Conservation (phyloP, 129 eudicot species). For the Cynara cardunculus region DNA sequence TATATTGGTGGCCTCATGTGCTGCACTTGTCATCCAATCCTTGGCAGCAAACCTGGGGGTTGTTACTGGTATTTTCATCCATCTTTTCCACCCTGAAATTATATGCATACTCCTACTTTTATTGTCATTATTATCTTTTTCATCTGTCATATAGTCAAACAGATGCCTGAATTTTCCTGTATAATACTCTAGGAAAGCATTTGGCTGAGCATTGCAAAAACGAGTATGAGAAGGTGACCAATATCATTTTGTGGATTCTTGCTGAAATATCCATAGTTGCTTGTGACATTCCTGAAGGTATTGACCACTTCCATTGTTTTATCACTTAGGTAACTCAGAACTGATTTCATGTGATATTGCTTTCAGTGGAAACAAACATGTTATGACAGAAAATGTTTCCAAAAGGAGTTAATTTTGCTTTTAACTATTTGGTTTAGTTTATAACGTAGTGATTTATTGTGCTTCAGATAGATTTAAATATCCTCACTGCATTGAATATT, state of each 20-base stretch:
- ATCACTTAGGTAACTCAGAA: constrained; percentile 7
- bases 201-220: constrained; percentile 92
- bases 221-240: constrained; percentile 85
- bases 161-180: neutral
- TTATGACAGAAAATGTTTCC: constrained; percentile 4
- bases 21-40: constrained; percentile 91
- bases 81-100: neutral
- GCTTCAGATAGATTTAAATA: neutral
- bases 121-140: neutral
- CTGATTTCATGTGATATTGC: constrained; percentile 8
- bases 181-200: constrained; percentile 74
- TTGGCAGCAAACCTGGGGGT: constrained; percentile 96
- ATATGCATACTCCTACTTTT: neutral
- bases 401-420: constrained; percentile 10
- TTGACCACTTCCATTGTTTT: neutral
- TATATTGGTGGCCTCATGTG: constrained; percentile 81
- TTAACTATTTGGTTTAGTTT: neutral
- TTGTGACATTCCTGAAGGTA: constrained; percentile 99
- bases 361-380: constrained; percentile 7
- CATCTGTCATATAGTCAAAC: neutral
- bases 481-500: neutral
- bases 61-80: constrained; percentile 64
- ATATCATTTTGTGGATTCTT: constrained; percentile 77
- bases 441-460: neutral
- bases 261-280: constrained; percentile 97